Base-by-base conservation (phyloP, 1,139 yeast genomes). In the Blastobotrys indianensis region DNA sequence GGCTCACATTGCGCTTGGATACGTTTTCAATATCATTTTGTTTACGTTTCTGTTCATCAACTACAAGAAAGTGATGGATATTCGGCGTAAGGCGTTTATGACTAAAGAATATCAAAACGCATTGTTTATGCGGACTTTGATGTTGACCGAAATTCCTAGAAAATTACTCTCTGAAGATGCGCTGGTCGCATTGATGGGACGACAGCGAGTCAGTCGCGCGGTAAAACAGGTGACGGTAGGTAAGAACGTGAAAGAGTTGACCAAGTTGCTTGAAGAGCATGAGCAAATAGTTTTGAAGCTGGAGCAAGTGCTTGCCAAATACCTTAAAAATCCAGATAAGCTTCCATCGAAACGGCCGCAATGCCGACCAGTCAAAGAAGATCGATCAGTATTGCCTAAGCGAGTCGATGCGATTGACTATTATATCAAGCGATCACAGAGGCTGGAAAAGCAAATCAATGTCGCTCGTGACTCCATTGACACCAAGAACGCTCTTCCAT, bases 1-100 rank as follows among this genome's bases (percentile, higher is more conserved):
- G 2, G 62, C 68, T 17, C 72, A 69, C 42, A 63, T 66, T 4
- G 64, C 58, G 16, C 51, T 67, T 20, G 66, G 66, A 4, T 69
- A 66, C 57, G 50, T 56, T 23, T 54, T 61, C 37, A 59, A 60
- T 31, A 37, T 47, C 31, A 49, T 62, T 1, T 62, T 67, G 10
- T 46, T 63, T 39, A 44, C 44, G 28, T 57, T 65, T 40, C 50
- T 68, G 32, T 64, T 64, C 62, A 42, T 45, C 32, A 65, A 61
- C 44, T 65, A 58, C 45, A 37, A 51, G 17, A 53, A 56, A 25
- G 58, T 68, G 8, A 54, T 66, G 11, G 43, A 49, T 2, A 51
- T 67, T 37, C 57, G 70, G 3, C 57, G 62, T 12, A 46, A 45
- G 7, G 56, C 54, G 10, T 64, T 61, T 41, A 46, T 50, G 42